Evolutionary conservation across 192 early-diverging fungal species (phyloP), one percentile per base, ranked within the genome.

Genomic region (Thamnidium elegans): DNA sequence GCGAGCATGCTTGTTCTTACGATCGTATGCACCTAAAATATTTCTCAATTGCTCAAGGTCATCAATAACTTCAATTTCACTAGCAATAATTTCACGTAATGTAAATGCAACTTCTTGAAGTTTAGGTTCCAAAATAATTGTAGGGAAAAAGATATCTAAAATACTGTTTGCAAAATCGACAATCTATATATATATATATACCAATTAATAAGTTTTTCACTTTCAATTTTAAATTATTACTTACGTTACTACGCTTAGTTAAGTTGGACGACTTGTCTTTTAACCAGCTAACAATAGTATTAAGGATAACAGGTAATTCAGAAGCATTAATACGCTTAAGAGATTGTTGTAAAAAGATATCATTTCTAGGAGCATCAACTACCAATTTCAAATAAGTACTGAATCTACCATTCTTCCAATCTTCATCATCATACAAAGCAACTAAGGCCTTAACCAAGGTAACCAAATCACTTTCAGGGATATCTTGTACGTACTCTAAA

Each of bases 281-380:
- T 15, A 77, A 66, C 72, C 72, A 75, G 1, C 58, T 50, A 48
- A 67, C 60, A 39, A 81, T 55, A 10, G 69, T 70, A 46, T 77
- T 60, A 6, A 81, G 55, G 39, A 81, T 42, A 34, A 68, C 46
- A 31, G 77, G 65, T 20, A 81, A 65, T 59, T 81, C 80, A 9
- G 73, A 68, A n/a, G 65, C 56, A 3, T 63, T 68, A 14, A 81
- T 21, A 21, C 56, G 68, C 54, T 81, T 81, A 15, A 81, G 3
- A 7, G 80, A 74, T 50, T 81, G 80, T 63, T 81, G 80, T 69
- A 81, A 68, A 62, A 78, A 81, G 14, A 81, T 68, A 32, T 78
- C 77, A 59, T 81, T 81, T 46, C 69, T 67, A 11, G 80, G 80
- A 14, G 75, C 66, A 17, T 60, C 50, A 2, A 68, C 39, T 30